These are phyloP conservation scores for Leptographium galeiforme DNA, from an alignment of 2,329 filamentous ascomycete genomes.

Conservation along the genomic window DNA sequence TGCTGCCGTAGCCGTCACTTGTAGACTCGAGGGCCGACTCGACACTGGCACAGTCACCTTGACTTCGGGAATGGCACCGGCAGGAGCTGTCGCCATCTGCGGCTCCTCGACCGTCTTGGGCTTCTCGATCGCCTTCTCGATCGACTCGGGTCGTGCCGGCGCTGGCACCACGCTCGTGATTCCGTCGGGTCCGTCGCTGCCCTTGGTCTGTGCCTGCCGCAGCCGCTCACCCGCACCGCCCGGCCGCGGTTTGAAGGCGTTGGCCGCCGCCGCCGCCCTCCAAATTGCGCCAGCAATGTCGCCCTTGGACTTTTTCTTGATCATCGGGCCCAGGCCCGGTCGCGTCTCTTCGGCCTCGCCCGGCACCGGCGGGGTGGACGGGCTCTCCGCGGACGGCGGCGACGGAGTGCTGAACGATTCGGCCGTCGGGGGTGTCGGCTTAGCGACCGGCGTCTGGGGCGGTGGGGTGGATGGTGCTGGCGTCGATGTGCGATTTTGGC, in stretches of 20 bases:
- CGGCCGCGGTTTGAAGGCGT: slow-evolving; percentile 69
- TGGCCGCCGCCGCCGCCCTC: slow-evolving; percentile 63
- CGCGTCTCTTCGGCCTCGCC: slow-evolving; percentile 26
- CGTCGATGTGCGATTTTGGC: slow-evolving; percentile 4
- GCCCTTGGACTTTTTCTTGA: slow-evolving; percentile 60
- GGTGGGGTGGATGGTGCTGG: not conserved
- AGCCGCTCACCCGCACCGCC: slow-evolving; percentile 77
- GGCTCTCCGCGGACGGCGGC: slow-evolving; percentile 8
- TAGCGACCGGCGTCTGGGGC: slow-evolving; percentile 4
- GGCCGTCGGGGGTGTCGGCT: slow-evolving; percentile 1
- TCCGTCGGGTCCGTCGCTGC: slow-evolving; percentile 65
- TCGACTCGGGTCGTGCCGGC: slow-evolving; percentile 39
- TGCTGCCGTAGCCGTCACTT: slow-evolving; percentile 22
- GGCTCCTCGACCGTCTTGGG: slow-evolving; percentile 18
- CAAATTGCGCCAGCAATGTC: slow-evolving; percentile 65
- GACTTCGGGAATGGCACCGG: slow-evolving; percentile 37
- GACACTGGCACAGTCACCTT: slow-evolving; percentile 40
- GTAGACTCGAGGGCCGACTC: slow-evolving; percentile 25
- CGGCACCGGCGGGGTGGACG: slow-evolving; percentile 4
- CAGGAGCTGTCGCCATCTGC: slow-evolving; percentile 18
- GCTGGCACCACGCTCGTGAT: slow-evolving; percentile 82
- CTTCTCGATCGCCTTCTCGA: slow-evolving; percentile 24
- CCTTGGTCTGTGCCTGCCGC: slow-evolving; percentile 43
- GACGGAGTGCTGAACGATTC: slow-evolving; percentile 10
- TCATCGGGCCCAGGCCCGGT: slow-evolving; percentile 83